A percentile compares a stretch with the other conserved stretches of the same genome.
Conservation (phyloP, 148 eudicot genomes). For the Persicaria tinctoria region DNA sequence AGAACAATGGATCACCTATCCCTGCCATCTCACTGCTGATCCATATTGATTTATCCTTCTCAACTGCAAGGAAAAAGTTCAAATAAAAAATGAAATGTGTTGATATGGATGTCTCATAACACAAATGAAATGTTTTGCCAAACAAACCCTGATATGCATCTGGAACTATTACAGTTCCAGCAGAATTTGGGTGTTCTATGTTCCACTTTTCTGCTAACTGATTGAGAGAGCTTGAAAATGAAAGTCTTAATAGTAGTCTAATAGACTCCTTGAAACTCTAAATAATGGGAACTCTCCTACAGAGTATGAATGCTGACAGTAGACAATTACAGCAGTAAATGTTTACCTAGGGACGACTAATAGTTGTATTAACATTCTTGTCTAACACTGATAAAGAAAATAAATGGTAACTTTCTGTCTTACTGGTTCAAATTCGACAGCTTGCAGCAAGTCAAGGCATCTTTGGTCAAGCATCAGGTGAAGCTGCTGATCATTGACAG, state of each 20-base stretch:
- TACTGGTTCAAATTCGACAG: slow-evolving; percentile 25
- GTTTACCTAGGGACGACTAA: no score
- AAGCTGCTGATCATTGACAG: slow-evolving; percentile 82
- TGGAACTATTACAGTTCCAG: not conserved
- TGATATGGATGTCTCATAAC: no score
- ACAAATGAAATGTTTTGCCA: no score
- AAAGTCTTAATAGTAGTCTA: no score
- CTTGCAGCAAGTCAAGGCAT: slow-evolving; percentile 78
- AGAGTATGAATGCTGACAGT: no score
- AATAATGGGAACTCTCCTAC: no score
- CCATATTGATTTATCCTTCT: not conserved
- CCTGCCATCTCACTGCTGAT: not conserved
- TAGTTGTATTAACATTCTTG: no score
- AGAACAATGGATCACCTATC: not conserved
- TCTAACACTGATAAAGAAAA: no score
- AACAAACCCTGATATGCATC: not conserved
- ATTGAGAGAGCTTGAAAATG: no score
- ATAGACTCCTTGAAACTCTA: no score
- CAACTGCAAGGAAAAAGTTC: not conserved
- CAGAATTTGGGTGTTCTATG: not conserved
- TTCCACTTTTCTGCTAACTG: not conserved
- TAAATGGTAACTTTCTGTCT: not conserved
- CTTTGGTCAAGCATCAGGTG: slow-evolving; percentile 57
- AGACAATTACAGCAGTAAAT: no score
- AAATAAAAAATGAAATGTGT: not conserved